These are phyloP conservation scores for Boletales sp. DNA, from an alignment of 768 basidiomycete species.

Conservation along the genomic window DNA sequence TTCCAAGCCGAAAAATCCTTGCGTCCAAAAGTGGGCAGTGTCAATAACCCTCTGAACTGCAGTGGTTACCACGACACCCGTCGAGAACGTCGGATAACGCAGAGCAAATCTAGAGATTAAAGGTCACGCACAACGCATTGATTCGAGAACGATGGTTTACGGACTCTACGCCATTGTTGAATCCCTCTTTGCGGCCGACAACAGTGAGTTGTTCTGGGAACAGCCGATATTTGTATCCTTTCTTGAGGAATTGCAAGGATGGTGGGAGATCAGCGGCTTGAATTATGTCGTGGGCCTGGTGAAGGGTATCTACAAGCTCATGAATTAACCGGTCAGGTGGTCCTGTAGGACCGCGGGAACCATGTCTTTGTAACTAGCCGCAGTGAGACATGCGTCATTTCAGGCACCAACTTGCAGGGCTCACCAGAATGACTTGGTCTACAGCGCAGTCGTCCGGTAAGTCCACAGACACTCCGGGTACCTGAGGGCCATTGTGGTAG, in stretches of 20 bases:
- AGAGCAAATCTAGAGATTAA: slow-evolving; percentile 7
- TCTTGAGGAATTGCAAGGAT: slow-evolving; percentile 33
- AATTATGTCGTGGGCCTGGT: slow-evolving; percentile 17
- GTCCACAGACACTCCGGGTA: slow-evolving; percentile 21
- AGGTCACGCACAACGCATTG: not conserved
- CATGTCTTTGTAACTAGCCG: slow-evolving; percentile 37
- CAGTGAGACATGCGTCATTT: not conserved
- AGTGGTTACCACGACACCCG: slow-evolving; percentile 5
- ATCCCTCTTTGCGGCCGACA: slow-evolving; percentile 33
- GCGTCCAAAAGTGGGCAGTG: slow-evolving; percentile 35
- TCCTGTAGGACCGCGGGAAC: slow-evolving; percentile 32
- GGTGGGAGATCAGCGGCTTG: slow-evolving; percentile 27
- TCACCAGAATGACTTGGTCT: slow-evolving; percentile 36
- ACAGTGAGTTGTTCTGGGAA: slow-evolving; percentile 34
- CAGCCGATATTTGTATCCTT: slow-evolving; percentile 29
- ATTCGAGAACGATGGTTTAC: slow-evolving; percentile 1
- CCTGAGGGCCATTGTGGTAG: slow-evolving; percentile 28
- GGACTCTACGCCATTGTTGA: slow-evolving; percentile 36
- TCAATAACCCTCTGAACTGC: slow-evolving; percentile 27
- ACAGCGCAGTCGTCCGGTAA: slow-evolving; percentile 35
- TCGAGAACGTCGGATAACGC: slow-evolving; percentile 8
- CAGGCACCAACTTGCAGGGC: not conserved
- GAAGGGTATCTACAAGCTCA: slow-evolving; percentile 30
- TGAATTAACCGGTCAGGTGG: slow-evolving; percentile 25
- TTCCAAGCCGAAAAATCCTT: slow-evolving; percentile 34